Conservation (phyloP, 345 rosid genomes). For the Sisymbrium altissimum region DNA sequence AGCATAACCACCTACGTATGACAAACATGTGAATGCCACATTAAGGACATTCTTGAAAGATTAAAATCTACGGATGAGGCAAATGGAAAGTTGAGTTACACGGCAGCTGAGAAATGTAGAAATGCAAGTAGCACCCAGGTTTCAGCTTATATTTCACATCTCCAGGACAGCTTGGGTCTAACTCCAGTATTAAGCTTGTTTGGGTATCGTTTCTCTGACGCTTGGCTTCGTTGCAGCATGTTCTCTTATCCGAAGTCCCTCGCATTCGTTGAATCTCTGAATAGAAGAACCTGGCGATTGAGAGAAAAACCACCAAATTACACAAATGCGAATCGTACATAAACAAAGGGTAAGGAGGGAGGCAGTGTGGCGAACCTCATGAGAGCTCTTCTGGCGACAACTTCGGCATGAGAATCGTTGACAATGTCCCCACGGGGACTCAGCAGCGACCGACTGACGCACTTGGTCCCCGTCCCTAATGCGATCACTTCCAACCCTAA, state of each 20-base stretch:
- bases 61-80: too few species aligned
- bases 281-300: slow-evolving; percentile 59
- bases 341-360: background rate
- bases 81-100: slow-evolving; percentile 43
- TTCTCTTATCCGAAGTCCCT: background rate
- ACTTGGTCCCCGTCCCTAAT: slow-evolving; percentile 87
- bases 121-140: slow-evolving; percentile 64
- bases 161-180: slow-evolving; percentile 30
- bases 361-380: slow-evolving; percentile 41
- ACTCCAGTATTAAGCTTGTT: slow-evolving; percentile 36
- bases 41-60: too few species aligned
- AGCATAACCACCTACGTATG: slow-evolving; percentile 59
- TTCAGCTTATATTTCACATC: slow-evolving; percentile 45
- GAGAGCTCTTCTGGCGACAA: slow-evolving; percentile 75
- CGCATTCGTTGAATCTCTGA: slow-evolving; percentile 49
- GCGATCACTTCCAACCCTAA: slow-evolving; percentile 55
- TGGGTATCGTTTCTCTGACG: slow-evolving; percentile 26
- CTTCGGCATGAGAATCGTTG: slow-evolving; percentile 90
- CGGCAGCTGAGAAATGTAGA: slow-evolving; percentile 89
- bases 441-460: slow-evolving; percentile 58
- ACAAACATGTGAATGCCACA: background rate
- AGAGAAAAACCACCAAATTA: background rate
- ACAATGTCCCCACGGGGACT: slow-evolving; percentile 73
- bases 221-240: slow-evolving; percentile 10
- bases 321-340: background rate